Percentiles rank a stretch among this genome's conserved stretches.
Evolutionary conservation across 768 basidiomycete genomes (phyloP).

Genomic region (Lactifluus pinguis): DNA sequence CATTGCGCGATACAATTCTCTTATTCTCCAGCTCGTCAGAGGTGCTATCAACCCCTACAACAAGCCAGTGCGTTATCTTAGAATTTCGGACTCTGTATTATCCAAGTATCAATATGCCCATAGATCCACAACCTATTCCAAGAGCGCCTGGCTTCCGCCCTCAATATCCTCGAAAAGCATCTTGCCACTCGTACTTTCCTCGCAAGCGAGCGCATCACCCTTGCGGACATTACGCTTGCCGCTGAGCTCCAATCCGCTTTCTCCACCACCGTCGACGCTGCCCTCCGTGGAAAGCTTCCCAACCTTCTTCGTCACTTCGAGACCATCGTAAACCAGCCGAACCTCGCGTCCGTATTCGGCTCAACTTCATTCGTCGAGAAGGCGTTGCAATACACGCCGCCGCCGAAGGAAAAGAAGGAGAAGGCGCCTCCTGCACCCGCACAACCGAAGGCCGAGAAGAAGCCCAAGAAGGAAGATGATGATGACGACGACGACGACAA

Average conservation of each 20-base stretch:
- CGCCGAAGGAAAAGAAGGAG: conserved; percentile 37
- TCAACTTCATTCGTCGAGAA: conserved; percentile 57
- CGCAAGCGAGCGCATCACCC: conserved; percentile 88
- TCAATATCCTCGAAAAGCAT: conserved; percentile 64
- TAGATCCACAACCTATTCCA: conserved; percentile 50
- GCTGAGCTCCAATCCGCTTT: conserved; percentile 46
- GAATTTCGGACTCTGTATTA: background rate
- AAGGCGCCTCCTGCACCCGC: conserved; percentile 25
- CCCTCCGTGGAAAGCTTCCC: conserved; percentile 55
- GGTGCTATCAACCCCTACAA: conserved; percentile 56
- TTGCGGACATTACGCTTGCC: conserved; percentile 78
- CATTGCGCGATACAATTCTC: conserved; percentile 33
- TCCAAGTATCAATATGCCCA: background rate
- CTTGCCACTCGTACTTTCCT: conserved; percentile 79
- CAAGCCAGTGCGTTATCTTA: conserved; percentile 56
- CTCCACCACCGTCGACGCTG: conserved; percentile 52
- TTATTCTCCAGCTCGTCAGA: conserved; percentile 35
- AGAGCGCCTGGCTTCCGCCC: conserved; percentile 46
- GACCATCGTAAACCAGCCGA: conserved; percentile 80
- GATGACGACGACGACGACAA: conserved; percentile 74
- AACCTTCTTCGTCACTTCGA: conserved; percentile 79
- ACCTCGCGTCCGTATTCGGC: conserved; percentile 59
- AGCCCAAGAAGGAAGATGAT: conserved; percentile 47
- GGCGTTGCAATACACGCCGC: conserved; percentile 58
- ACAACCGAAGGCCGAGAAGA: conserved; percentile 53